Evolutionary conservation across 2,329 filamentous ascomycete species (phyloP).

Genomic region (Byssochlamys sp.): DNA sequence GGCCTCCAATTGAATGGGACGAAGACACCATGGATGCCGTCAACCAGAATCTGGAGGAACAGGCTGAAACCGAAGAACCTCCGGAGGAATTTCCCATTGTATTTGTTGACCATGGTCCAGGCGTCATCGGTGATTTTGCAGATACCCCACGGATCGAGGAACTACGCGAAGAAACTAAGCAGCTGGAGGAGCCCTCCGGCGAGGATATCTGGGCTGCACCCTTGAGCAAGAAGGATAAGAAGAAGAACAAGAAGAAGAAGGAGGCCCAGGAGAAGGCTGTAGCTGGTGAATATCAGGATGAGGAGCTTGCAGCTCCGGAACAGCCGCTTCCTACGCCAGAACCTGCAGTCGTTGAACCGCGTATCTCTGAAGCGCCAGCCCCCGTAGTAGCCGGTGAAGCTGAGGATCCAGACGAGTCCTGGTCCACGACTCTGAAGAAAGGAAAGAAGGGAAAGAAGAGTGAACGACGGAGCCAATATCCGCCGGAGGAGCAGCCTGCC

Average conservation of each 20-base stretch:
- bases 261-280: constrained; percentile 4
- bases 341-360: not conserved
- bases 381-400: not conserved
- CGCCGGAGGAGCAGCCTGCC: not conserved
- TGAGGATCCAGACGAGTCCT: not conserved
- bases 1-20: constrained; percentile 31
- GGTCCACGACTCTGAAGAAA: not conserved
- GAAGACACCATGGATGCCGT: constrained; percentile 6
- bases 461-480: not conserved
- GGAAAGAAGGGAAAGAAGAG: not conserved
- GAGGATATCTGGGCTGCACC: constrained; percentile 6
- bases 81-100: constrained; percentile 13
- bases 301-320: not conserved
- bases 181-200: not conserved
- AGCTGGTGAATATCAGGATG: not conserved
- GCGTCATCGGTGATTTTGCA: not conserved
- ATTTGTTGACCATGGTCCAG: not conserved
- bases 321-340: not conserved
- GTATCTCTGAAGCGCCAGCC: not conserved
- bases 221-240: constrained; percentile 14
- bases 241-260: constrained; percentile 24
- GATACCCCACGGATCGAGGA: not conserved
- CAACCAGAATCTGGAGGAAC: constrained; percentile 3
- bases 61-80: constrained; percentile 13
- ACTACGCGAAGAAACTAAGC: not conserved